These are phyloP conservation scores for Coniella lustricola DNA, from an alignment of 2,329 filamentous ascomycete species.

Conservation along the genomic window DNA sequence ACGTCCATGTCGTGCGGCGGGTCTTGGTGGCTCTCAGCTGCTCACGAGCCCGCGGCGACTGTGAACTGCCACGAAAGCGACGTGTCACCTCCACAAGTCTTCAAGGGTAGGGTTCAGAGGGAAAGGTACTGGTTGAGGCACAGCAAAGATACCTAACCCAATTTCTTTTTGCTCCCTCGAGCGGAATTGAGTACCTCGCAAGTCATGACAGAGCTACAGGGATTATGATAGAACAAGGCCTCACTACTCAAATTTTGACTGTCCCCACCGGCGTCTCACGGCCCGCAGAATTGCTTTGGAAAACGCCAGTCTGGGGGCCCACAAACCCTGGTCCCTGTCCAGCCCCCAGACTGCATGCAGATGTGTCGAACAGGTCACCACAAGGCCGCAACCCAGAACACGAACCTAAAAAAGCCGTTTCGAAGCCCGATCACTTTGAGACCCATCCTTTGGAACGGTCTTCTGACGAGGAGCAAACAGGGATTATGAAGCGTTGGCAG, in stretches of 20 bases:
- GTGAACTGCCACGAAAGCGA: background rate
- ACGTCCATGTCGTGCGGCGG: background rate
- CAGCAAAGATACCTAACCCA: no score
- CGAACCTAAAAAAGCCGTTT: conserved; percentile 11
- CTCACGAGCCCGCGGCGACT: background rate
- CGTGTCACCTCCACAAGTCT: background rate
- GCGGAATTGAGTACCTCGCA: background rate
- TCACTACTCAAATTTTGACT: conserved; percentile 7
- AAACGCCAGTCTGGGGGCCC: background rate
- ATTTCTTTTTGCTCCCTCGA: no score
- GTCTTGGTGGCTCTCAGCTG: background rate
- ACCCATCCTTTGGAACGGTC: conserved; percentile 3
- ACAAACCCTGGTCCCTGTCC: conserved; percentile 11
- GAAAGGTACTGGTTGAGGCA: background rate
- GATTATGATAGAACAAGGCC: background rate
- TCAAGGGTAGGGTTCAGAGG: background rate
- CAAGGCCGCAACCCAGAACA: background rate
- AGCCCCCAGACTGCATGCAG: conserved; percentile 9
- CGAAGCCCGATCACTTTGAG: conserved; percentile 5
- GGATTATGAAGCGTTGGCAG: conserved; percentile 5
- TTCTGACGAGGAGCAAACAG: conserved; percentile 1
- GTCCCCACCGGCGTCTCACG: conserved; percentile 7
- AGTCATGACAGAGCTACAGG: background rate
- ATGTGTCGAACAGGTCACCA: conserved; percentile 7
- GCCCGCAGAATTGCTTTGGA: conserved; percentile 15